Base-by-base conservation (phyloP, 148 eudicot species). In the Pharnaceum exiguum region DNA sequence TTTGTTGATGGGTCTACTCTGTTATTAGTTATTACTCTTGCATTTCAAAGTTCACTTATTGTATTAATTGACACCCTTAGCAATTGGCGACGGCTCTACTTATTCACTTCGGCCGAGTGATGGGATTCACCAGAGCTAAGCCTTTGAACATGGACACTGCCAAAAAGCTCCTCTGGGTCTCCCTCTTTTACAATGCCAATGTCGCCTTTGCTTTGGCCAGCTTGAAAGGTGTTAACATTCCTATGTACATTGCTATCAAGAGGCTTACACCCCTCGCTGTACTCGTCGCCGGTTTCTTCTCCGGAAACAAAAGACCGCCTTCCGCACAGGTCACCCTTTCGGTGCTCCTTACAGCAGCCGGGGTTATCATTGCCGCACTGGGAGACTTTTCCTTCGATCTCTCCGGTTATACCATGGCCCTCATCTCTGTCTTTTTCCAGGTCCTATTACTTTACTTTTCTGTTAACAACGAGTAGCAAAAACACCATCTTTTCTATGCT, bases 141-240 rank as follows among this genome's bases (percentile, higher is more conserved):
- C 79, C 77, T 62, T 47, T 86, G 22, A 83, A 58, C 75, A 43
- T 89, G 60, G 85, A 52, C 57, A 83, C 96, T 16, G 96, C 99
- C 4, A 89, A 86, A 71, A 93, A 80, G 54, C 99, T 93, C 55
- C 31, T 89, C 24, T 71, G 84, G 57, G 96, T 93, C 60, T 93
- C 99, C 2, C 79, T 93, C 59, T 93, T 93, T 71, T 93, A 93
- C 72, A 93, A 89, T 75, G 99, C 95, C 44, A 93, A 89, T 77
- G 99, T 89, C 54, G 99, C 85, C 37, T 93, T 86, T 80, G 99
- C 96, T 69, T 86, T 93, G 55, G 96, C 96, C 46, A 93, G 99
- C 68, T 75, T 93, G 79, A 93, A 93, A 88, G 96, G 99, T 56
- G 96, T 93, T 46, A 93, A 93, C 74, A 86, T 93, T 51, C 99